A percentile compares a stretch with the other conserved stretches of the same genome.
These are phyloP conservation scores for Straminergon stramineum DNA, from an alignment of 225 moss, liverwort and hornwort genomes.

Conservation along the genomic window DNA sequence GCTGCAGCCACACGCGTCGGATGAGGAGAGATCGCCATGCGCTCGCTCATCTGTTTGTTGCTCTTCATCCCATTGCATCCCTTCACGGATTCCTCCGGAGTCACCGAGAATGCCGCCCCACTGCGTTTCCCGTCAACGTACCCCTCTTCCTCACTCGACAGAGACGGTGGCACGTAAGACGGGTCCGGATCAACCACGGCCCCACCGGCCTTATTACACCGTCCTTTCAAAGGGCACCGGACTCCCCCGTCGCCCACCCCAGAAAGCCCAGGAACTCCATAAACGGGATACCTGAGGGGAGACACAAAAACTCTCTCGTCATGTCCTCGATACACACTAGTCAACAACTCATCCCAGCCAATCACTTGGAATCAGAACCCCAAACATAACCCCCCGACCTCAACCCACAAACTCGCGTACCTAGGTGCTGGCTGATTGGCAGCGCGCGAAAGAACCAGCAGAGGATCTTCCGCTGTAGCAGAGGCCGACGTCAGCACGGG, in stretches of 20 bases:
- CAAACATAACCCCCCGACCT: background rate
- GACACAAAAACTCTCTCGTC: background rate
- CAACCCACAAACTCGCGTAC: constrained; percentile 16
- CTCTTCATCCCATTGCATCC: constrained; percentile 55
- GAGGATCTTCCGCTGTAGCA: constrained; percentile 82
- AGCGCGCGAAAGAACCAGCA: constrained; percentile 88
- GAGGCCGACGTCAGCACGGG: constrained; percentile 80
- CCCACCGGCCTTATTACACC: constrained; percentile 51
- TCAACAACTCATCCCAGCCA: background rate
- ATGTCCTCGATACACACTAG: background rate
- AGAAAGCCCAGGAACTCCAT: constrained; percentile 56
- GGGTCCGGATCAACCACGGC: constrained; percentile 50
- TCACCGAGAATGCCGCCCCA: constrained; percentile 41
- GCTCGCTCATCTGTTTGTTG: constrained; percentile 46
- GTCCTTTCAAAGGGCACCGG: constrained; percentile 64
- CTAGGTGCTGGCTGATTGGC: constrained; percentile 84
- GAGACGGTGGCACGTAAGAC: constrained; percentile 40
- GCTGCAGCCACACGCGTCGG: constrained; percentile 95
- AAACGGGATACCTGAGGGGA: constrained; percentile 64
- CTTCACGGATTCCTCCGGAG: constrained; percentile 62
- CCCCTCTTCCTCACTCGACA: constrained; percentile 39
- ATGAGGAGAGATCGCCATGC: constrained; percentile 70
- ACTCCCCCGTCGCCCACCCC: constrained; percentile 59
- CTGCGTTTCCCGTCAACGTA: constrained; percentile 40
- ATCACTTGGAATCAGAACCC: background rate